These are phyloP conservation scores for Pinus albicaulis DNA, from an alignment of 75 land plant genomes.

Conservation along the genomic window DNA sequence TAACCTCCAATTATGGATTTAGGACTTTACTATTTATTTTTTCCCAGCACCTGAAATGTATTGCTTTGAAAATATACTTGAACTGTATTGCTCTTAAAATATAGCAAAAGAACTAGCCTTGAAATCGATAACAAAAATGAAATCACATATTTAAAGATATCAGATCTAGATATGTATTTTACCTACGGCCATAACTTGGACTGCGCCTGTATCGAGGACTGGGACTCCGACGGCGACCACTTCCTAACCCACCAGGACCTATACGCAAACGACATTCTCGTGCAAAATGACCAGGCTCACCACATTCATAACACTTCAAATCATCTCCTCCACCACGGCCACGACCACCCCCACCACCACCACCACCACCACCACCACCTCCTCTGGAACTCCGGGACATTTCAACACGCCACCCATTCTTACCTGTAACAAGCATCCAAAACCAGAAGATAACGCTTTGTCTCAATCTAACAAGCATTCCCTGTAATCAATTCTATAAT, in stretches of 20 bases:
- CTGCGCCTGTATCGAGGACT: constrained; percentile 84
- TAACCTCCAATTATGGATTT: neutral
- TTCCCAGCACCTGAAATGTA: no score
- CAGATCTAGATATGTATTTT: neutral
- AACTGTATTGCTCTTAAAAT: no score
- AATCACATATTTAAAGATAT: neutral
- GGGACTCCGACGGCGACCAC: constrained; percentile 82
- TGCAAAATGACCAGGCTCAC: constrained; percentile 98
- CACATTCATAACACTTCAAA: constrained; percentile 97
- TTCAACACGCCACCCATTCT: constrained; percentile 98
- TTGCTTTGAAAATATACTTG: no score
- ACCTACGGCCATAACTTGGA: constrained; percentile 87
- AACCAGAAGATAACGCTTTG: neutral
- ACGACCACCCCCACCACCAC: constrained; percentile 66
- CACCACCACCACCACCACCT: constrained; percentile 69
- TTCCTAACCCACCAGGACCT: constrained; percentile 74
- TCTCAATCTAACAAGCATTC: no score
- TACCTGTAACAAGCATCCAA: constrained; percentile 45
- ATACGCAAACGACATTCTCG: constrained; percentile 90
- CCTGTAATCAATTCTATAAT: no score
- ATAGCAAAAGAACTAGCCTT: no score
- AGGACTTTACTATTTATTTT: neutral
- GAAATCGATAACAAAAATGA: no score
- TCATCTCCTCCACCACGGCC: constrained; percentile 80
- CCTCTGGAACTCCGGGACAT: constrained; percentile 76